phyloP scores from a whole-genome alignment of 352 stramenopile genomes.

The Globisporangium alternatum region DNA sequence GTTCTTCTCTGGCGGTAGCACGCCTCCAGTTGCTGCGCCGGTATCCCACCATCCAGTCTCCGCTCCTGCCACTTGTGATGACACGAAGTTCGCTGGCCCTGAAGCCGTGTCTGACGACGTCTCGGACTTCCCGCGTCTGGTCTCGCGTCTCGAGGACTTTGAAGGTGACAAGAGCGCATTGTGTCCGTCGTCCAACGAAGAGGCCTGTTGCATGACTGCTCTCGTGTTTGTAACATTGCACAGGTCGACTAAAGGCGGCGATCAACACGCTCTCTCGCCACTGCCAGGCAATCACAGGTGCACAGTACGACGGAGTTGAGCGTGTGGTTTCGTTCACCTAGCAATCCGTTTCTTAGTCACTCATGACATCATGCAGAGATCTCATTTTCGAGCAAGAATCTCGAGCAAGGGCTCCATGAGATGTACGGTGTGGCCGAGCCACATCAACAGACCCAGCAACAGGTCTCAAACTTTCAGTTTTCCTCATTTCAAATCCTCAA shows the following conservation, averaged over 20 bases:
- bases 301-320: background rate
- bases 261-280: slow-evolving; percentile 51
- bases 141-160: slow-evolving; percentile 34
- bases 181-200: background rate
- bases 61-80: background rate
- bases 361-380: slow-evolving; percentile 13
- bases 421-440: slow-evolving; percentile 4
- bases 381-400: slow-evolving; percentile 23
- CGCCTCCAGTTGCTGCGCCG: background rate
- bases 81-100: background rate
- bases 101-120: slow-evolving; percentile 8
- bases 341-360: background rate
- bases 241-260: slow-evolving; percentile 35
- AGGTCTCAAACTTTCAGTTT: background rate
- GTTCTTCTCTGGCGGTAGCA: slow-evolving; percentile 34
- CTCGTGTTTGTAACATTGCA: background rate
- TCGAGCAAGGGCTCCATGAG: slow-evolving; percentile 9
- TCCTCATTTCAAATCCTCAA: background rate
- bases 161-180: slow-evolving; percentile 23
- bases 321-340: background rate
- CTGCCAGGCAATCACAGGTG: slow-evolving; percentile 53
- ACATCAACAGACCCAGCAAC: background rate
- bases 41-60: background rate
- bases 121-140: slow-evolving; percentile 27
- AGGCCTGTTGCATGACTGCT: background rate